These are phyloP conservation scores for Alternaria arbusti DNA, from an alignment of 2,329 filamentous ascomycete species.

Conservation along the genomic window DNA sequence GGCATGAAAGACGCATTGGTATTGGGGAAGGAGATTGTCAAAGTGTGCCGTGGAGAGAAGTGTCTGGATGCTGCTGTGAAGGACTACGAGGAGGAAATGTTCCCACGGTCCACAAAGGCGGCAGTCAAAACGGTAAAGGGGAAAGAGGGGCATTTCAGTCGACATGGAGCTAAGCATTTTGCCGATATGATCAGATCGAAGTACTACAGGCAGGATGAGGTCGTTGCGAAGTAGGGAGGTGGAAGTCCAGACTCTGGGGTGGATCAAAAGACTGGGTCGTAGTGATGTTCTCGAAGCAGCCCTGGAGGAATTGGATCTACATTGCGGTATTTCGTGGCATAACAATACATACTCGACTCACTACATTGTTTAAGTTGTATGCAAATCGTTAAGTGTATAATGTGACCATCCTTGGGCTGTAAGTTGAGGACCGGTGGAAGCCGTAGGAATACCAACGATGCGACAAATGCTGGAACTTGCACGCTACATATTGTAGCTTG, in stretches of 20 bases:
- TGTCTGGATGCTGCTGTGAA: conserved; percentile 22
- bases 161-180: conserved; percentile 23
- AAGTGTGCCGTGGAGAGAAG: conserved; percentile 25
- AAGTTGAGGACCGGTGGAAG: background rate
- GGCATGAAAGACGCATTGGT: conserved; percentile 62
- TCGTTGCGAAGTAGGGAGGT: background rate
- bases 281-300: background rate
- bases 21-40: conserved; percentile 48
- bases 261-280: background rate
- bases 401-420: background rate
- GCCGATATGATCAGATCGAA: conserved; percentile 30
- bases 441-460: background rate
- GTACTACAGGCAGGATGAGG: conserved; percentile 5
- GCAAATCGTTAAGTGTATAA: background rate
- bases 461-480: background rate
- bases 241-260: background rate
- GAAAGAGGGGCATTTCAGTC: conserved; percentile 31
- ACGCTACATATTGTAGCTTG: background rate
- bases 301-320: background rate
- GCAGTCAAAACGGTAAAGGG: conserved; percentile 26
- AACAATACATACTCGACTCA: background rate
- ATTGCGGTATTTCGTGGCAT: background rate
- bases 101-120: conserved; percentile 24
- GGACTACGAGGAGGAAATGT: conserved; percentile 37
- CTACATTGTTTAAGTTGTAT: background rate